Conservation (phyloP, 1,139 yeast species). For the Hansenula anomala region DNA sequence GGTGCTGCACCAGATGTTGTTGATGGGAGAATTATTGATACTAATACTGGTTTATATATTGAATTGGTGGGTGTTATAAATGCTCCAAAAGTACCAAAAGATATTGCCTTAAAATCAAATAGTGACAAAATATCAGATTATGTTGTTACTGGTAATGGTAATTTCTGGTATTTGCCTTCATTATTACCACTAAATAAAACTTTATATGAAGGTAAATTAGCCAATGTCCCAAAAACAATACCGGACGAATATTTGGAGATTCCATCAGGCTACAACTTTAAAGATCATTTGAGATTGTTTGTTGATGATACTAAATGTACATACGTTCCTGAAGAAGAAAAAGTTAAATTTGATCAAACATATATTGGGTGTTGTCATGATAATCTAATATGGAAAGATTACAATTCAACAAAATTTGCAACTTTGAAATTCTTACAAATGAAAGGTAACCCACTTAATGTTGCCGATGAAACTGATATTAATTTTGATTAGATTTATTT, state of each 20-base stretch:
- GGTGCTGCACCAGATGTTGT: slow-evolving; percentile 38
- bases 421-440: slow-evolving; percentile 14
- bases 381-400: slow-evolving; percentile 28
- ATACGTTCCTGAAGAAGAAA: slow-evolving; percentile 32
- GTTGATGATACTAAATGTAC: slow-evolving; percentile 27
- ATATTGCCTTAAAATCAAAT: slow-evolving; percentile 6
- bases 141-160: slow-evolving; percentile 28
- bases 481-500: slow-evolving; percentile 5
- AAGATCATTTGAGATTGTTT: slow-evolving; percentile 30
- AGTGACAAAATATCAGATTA: slow-evolving; percentile 19
- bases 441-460: slow-evolving; percentile 14
- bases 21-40: slow-evolving; percentile 51
- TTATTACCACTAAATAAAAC: slow-evolving; percentile 28
- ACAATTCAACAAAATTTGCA: slow-evolving; percentile 24
- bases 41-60: slow-evolving; percentile 43
- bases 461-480: slow-evolving; percentile 17
- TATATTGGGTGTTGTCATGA: slow-evolving; percentile 35
- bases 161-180: slow-evolving; percentile 28
- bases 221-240: slow-evolving; percentile 26
- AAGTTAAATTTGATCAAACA: slow-evolving; percentile 24
- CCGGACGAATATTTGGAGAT: slow-evolving; percentile 14
- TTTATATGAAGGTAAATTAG: slow-evolving; percentile 29
- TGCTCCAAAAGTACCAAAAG: slow-evolving; percentile 19
- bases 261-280: slow-evolving; percentile 23
- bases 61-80: slow-evolving; percentile 35